A percentile compares a stretch with the other conserved stretches of the same genome.
Conservation (phyloP, 352 stramenopile species). For the Phytopythium sindhum region DNA sequence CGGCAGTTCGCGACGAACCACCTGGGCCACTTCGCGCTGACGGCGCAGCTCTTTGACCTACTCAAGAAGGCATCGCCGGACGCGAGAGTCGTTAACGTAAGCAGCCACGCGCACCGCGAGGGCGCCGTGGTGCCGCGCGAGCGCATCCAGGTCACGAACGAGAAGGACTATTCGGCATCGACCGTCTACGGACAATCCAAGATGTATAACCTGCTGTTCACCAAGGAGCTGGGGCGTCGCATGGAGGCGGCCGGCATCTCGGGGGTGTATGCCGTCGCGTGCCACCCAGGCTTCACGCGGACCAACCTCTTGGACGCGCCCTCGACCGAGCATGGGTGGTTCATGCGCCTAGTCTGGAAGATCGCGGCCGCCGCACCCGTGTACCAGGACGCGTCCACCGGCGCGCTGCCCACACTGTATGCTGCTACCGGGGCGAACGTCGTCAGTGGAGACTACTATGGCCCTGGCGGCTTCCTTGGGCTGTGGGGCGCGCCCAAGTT, state of each 20-base stretch:
- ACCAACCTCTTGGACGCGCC: slow-evolving; percentile 16
- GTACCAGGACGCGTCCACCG: slow-evolving; percentile 16
- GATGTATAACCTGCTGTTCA: slow-evolving; percentile 58
- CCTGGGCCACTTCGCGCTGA: slow-evolving; percentile 55
- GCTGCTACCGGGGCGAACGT: slow-evolving; percentile 28
- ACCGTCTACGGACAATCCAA: slow-evolving; percentile 39
- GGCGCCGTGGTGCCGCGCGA: slow-evolving; percentile 18
- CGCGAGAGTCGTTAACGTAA: slow-evolving; percentile 43
- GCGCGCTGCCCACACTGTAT: slow-evolving; percentile 40
- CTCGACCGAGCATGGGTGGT: slow-evolving; percentile 11
- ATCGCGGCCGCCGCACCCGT: slow-evolving; percentile 1
- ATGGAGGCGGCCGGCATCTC: slow-evolving; percentile 21
- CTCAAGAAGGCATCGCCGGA: slow-evolving; percentile 19
- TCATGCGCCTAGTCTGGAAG: slow-evolving; percentile 9
- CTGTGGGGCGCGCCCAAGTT: slow-evolving; percentile 29
- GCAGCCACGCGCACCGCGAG: slow-evolving; percentile 35
- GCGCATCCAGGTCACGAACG: not conserved
- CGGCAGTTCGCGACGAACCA: slow-evolving; percentile 69
- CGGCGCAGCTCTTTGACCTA: slow-evolving; percentile 32
- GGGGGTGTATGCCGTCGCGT: slow-evolving; percentile 21
- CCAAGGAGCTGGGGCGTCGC: slow-evolving; percentile 35
- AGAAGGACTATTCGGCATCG: slow-evolving; percentile 1
- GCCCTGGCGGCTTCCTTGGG: slow-evolving; percentile 30
- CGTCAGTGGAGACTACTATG: slow-evolving; percentile 37
- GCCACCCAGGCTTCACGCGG: slow-evolving; percentile 32